Conservation (phyloP, 2,329 filamentous ascomycete species). For the Phoma sp. region DNA sequence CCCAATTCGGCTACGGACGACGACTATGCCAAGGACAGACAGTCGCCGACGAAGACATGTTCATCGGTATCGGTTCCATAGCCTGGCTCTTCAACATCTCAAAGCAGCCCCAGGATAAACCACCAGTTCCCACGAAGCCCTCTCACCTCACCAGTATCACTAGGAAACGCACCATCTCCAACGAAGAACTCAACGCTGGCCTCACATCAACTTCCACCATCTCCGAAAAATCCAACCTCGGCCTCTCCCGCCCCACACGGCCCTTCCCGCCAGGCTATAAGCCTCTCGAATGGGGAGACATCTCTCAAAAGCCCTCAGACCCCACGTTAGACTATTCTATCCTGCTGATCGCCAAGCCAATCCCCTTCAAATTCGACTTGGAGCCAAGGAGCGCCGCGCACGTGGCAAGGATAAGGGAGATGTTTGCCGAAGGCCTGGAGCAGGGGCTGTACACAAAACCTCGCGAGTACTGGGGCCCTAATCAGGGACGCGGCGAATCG, state of each 20-base stretch:
- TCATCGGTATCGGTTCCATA: constrained; percentile 52
- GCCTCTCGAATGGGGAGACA: constrained; percentile 31
- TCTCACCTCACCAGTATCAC: constrained; percentile 32
- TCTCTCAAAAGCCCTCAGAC: constrained; percentile 40
- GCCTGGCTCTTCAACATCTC: constrained; percentile 55
- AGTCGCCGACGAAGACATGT: constrained; percentile 51
- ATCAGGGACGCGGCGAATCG: constrained; percentile 40
- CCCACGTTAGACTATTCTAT: constrained; percentile 54
- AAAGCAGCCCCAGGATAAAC: constrained; percentile 21
- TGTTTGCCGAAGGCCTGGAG: constrained; percentile 46
- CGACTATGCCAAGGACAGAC: constrained; percentile 53
- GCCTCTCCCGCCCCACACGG: constrained; percentile 6
- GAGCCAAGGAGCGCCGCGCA: constrained; percentile 42
- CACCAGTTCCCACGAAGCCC: constrained; percentile 20
- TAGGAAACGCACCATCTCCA: constrained; percentile 44
- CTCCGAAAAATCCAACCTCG: constrained; percentile 32
- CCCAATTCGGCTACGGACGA: constrained; percentile 62
- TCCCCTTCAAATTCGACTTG: constrained; percentile 53
- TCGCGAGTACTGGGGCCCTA: constrained; percentile 48
- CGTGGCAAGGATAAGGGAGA: constrained; percentile 37
- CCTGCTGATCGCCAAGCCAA: constrained; percentile 54
- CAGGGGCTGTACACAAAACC: constrained; percentile 48
- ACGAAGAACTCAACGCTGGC: constrained; percentile 46
- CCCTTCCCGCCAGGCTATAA: constrained; percentile 24
- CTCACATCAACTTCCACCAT: constrained; percentile 21